A percentile compares a stretch with the other conserved stretches of the same genome.
phyloP scores from a whole-genome alignment of 139 green algal species.

The Chara braunii region DNA sequence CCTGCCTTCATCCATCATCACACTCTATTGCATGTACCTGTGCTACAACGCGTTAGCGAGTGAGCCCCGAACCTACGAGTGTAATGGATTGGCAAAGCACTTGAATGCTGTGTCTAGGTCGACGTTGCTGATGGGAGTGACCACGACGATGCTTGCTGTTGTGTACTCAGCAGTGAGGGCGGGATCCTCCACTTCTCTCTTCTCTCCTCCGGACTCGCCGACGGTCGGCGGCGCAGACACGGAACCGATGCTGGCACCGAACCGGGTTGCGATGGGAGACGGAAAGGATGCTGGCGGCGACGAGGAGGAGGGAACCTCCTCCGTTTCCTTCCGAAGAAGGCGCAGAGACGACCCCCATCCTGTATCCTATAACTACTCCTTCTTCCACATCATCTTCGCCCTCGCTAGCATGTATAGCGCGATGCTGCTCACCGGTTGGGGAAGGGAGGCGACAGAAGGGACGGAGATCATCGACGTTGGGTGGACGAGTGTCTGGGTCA shows the following conservation, averaged over 20 bases:
- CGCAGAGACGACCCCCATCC: conserved; percentile 11
- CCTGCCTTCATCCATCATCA: conserved; percentile 75
- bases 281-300: too few relatives aligned
- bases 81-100: conserved; percentile 74
- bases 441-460: conserved; percentile 50
- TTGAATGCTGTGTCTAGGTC: conserved; percentile 57
- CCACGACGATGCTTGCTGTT: conserved; percentile 74
- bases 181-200: conserved; percentile 64
- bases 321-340: too few relatives aligned
- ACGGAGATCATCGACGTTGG: conserved; percentile 86
- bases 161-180: conserved; percentile 89
- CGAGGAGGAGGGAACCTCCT: too few relatives aligned
- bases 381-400: conserved; percentile 97
- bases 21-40: conserved; percentile 86
- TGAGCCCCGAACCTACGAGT: conserved; percentile 69
- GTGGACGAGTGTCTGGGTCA: conserved; percentile 91
- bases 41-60: conserved; percentile 69
- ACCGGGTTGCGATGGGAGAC: too few relatives aligned
- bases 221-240: not conserved
- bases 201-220: conserved; percentile 2
- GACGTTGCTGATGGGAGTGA: conserved; percentile 72
- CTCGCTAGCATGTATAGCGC: conserved; percentile 84
- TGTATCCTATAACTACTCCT: conserved; percentile 46
- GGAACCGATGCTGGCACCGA: not conserved
- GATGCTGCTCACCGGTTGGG: conserved; percentile 97